Conservation (phyloP, 2,329 filamentous ascomycete genomes). For the Fusarium sarcochroum region DNA sequence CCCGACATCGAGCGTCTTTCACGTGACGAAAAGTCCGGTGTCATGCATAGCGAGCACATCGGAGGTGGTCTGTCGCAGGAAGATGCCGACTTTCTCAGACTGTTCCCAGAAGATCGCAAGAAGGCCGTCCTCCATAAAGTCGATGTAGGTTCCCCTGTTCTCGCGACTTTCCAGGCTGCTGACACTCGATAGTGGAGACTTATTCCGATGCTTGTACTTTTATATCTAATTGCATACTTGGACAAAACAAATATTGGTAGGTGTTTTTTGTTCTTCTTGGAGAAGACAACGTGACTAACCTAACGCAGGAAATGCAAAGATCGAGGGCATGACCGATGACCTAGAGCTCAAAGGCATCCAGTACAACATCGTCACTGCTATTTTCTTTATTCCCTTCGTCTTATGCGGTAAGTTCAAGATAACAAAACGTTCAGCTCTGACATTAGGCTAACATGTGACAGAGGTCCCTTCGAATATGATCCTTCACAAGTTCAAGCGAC, state of each 20-base stretch:
- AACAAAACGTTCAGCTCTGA: not conserved
- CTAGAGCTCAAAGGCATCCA: conserved; percentile 55
- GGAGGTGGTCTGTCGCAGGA: not conserved
- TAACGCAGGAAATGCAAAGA: conserved; percentile 45
- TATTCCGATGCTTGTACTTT: conserved; percentile 20
- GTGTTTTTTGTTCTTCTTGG: accelerated
- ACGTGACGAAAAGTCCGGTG: conserved; percentile 43
- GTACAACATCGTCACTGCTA: conserved; percentile 68
- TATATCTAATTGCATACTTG: conserved; percentile 22
- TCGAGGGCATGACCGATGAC: conserved; percentile 48
- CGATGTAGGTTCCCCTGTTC: conserved; percentile 2
- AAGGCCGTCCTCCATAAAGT: conserved; percentile 15
- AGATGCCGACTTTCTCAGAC: conserved; percentile 17
- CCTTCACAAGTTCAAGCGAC: conserved; percentile 19
- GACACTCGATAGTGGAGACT: conserved; percentile 10
- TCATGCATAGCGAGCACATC: conserved; percentile 43
- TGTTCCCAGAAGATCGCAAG: conserved; percentile 9
- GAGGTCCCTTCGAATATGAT: conserved; percentile 30
- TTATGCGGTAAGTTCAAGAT: conserved; percentile 14
- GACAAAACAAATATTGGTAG: conserved; percentile 26
- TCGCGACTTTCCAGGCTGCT: not conserved
- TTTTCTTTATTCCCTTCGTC: conserved; percentile 46
- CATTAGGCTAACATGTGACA: too few species aligned
- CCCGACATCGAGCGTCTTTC: conserved; percentile 46
- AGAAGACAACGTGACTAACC: not conserved